Conservation (phyloP, 345 rosid species). For the Firmiana major region DNA sequence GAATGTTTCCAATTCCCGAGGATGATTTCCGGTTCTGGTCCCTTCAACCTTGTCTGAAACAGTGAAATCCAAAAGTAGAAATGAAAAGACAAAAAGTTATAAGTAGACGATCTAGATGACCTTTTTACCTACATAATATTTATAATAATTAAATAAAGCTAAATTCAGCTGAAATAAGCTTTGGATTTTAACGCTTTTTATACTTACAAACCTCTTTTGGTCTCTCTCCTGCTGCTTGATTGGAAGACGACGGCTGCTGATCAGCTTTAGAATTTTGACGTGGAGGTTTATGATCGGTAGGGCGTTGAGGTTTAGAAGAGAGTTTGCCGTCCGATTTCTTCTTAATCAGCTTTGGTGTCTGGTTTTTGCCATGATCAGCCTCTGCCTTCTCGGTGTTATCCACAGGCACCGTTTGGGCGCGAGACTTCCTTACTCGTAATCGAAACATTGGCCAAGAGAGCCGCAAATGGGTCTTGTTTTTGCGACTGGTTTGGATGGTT, state of each 20-base stretch:
- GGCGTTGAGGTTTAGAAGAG: neutral
- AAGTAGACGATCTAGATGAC: slow-evolving; percentile 5
- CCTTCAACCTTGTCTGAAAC: slow-evolving; percentile 26
- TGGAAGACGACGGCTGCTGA: neutral
- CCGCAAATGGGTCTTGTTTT: slow-evolving; percentile 13
- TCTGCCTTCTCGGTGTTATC: slow-evolving; percentile 17
- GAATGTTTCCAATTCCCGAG: slow-evolving; percentile 23
- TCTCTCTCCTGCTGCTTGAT: neutral
- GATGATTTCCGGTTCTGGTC: slow-evolving; percentile 18
- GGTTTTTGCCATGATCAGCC: neutral
- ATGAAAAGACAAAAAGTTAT: neutral
- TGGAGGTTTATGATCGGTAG: neutral
- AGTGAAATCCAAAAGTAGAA: neutral
- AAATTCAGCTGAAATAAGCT: neutral
- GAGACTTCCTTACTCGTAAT: slow-evolving; percentile 27
- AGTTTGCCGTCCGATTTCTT: neutral
- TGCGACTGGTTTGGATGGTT: slow-evolving; percentile 3
- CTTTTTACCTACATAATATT: slow-evolving; percentile 14
- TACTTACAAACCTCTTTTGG: neutral
- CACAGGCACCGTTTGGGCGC: slow-evolving; percentile 40
- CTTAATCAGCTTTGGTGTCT: slow-evolving; percentile 15
- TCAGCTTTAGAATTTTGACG: slow-evolving; percentile 6
- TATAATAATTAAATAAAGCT: neutral
- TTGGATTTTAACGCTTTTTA: neutral
- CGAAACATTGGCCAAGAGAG: slow-evolving; percentile 27